Conservation (phyloP, 768 basidiomycete genomes). For the Mycena haematopus region DNA sequence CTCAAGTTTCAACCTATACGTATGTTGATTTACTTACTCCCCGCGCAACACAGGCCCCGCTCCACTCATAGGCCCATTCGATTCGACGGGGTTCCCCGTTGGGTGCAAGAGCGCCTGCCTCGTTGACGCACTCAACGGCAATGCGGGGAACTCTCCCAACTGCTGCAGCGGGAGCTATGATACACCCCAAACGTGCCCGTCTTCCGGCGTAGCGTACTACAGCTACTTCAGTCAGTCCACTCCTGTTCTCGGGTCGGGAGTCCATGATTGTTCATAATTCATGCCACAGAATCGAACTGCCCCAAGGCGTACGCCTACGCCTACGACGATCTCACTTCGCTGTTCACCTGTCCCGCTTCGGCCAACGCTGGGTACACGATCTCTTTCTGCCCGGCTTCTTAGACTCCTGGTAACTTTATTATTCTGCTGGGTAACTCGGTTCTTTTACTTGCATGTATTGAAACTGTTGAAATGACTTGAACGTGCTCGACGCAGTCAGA, state of each 20-base stretch:
- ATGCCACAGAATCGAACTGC: conserved; percentile 34
- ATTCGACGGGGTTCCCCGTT: background rate
- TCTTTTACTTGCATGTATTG: too few species aligned
- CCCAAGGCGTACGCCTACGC: conserved; percentile 46
- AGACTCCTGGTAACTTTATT: too few species aligned
- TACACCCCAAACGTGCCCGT: conserved; percentile 50
- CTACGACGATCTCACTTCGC: conserved; percentile 43
- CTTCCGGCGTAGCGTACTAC: conserved; percentile 47
- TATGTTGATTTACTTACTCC: background rate
- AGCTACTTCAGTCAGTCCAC: background rate
- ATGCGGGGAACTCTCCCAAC: background rate
- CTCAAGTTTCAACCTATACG: background rate
- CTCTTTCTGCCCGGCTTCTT: conserved; percentile 16
- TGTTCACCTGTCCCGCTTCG: conserved; percentile 44
- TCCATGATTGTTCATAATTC: background rate
- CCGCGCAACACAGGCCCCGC: background rate
- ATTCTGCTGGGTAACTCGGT: too few species aligned
- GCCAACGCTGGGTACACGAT: conserved; percentile 2
- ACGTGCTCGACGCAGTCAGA: too few species aligned
- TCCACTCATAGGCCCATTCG: background rate
- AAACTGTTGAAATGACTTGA: too few species aligned
- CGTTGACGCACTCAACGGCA: background rate
- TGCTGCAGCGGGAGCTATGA: conserved; percentile 19
- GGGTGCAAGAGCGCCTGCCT: background rate
- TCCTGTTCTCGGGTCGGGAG: background rate